phyloP scores from a whole-genome alignment of 75 land plant genomes.

The Cunninghamia lanceolata region DNA sequence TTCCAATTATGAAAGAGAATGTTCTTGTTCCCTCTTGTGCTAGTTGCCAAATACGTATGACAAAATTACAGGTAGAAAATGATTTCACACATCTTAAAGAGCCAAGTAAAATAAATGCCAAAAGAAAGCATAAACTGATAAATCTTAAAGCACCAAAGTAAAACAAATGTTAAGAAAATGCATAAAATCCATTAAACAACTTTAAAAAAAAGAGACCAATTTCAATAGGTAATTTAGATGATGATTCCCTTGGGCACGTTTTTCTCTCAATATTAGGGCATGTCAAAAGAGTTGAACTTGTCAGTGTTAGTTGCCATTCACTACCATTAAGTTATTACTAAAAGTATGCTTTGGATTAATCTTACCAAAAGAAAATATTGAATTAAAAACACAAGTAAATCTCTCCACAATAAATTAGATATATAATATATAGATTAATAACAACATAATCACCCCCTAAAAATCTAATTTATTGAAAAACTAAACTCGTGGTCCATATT shows the following conservation, averaged over 20 bases:
- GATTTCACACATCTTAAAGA: neutral
- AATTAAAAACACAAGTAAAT: neutral
- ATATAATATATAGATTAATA: neutral
- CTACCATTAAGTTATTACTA: neutral
- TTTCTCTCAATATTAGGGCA: neutral
- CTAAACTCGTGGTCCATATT: neutral
- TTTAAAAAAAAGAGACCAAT: neutral
- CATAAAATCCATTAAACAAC: neutral
- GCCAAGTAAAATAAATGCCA: neutral
- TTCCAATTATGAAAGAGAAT: neutral
- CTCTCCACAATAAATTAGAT: neutral
- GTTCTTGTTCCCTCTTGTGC: neutral
- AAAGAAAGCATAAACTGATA: neutral
- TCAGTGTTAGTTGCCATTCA: neutral
- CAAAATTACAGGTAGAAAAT: neutral
- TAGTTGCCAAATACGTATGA: neutral
- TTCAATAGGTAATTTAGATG: neutral
- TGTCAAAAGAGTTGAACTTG: neutral
- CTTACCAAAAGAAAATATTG: neutral
- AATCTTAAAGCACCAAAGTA: neutral
- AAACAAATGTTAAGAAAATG: neutral
- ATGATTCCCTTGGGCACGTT: neutral
- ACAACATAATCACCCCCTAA: too few relatives aligned
- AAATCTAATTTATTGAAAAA: neutral
- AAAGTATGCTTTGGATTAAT: neutral